Percentiles rank a stretch among this genome's conserved stretches.
Evolutionary conservation across 306 rosid genomes (phyloP).

Genomic region (Heteromeles arbutifolia): DNA sequence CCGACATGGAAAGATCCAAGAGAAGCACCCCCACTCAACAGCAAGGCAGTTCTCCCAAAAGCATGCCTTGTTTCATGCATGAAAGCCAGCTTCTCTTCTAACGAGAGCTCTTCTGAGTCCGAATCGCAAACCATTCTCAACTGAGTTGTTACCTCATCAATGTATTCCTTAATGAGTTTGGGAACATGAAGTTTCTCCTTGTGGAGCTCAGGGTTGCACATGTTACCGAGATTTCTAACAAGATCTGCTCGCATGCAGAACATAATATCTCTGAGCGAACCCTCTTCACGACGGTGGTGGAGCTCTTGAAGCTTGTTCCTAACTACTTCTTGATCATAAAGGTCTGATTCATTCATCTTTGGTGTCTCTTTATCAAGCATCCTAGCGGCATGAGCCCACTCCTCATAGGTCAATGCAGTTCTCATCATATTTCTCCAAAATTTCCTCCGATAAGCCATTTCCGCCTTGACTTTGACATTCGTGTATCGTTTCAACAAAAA

Average conservation of each 20-base stretch:
- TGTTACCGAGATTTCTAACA: slow-evolving; percentile 78
- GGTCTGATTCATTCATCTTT: slow-evolving; percentile 74
- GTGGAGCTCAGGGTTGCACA: slow-evolving; percentile 92
- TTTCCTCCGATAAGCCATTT: slow-evolving; percentile 88
- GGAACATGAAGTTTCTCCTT: slow-evolving; percentile 90
- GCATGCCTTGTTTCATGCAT: slow-evolving; percentile 96
- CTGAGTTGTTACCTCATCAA: slow-evolving; percentile 81
- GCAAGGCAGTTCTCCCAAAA: slow-evolving; percentile 92
- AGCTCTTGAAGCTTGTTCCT: slow-evolving; percentile 89
- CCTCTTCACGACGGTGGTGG: slow-evolving; percentile 67
- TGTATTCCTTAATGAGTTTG: slow-evolving; percentile 77
- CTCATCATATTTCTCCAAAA: slow-evolving; percentile 98
- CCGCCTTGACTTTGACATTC: slow-evolving; percentile 68
- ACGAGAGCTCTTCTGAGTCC: slow-evolving; percentile 71
- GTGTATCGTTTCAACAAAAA: slow-evolving; percentile 76
- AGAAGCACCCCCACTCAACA: slow-evolving; percentile 97
- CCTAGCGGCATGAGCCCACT: slow-evolving; percentile 99
- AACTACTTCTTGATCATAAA: slow-evolving; percentile 76
- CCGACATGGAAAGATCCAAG: slow-evolving; percentile 93
- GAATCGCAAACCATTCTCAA: slow-evolving; percentile 87
- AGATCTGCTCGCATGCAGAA: slow-evolving; percentile 97
- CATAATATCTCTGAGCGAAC: slow-evolving; percentile 74
- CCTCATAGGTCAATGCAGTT: slow-evolving; percentile 86
- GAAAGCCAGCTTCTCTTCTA: slow-evolving; percentile 86
- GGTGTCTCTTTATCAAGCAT: slow-evolving; percentile 93